phyloP scores from a whole-genome alignment of 805 yeast species.

The Metschnikowia vanudenii region DNA sequence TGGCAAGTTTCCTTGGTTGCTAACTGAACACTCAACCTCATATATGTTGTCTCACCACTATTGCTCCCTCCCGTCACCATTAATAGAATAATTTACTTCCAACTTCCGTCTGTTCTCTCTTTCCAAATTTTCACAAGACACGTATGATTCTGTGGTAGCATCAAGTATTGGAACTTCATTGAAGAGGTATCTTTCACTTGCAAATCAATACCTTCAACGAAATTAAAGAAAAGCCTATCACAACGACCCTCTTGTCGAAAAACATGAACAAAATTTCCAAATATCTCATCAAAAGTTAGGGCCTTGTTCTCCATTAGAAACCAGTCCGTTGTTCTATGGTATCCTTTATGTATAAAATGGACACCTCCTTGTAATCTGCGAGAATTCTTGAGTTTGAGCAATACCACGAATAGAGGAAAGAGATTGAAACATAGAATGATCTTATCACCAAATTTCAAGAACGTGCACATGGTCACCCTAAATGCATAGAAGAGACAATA shows the following conservation, averaged over 20 bases:
- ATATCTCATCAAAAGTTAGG: conserved; percentile 36
- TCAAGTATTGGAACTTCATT: conserved; percentile 19
- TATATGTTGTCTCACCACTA: background rate
- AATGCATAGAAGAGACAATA: conserved; percentile 69
- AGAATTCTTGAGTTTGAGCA: conserved; percentile 78
- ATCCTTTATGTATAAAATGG: conserved; percentile 27
- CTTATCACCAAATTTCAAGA: conserved; percentile 56
- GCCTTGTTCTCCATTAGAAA: conserved; percentile 36
- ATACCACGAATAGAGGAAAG: conserved; percentile 79
- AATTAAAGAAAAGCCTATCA: conserved; percentile 14
- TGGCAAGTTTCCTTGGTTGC: background rate
- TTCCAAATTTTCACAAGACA: conserved; percentile 11
- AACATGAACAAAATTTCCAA: conserved; percentile 27
- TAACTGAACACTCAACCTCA: background rate
- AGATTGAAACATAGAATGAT: conserved; percentile 68
- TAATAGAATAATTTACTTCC: conserved; percentile 5
- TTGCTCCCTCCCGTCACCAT: background rate
- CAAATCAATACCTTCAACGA: conserved; percentile 17
- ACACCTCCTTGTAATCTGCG: conserved; percentile 58
- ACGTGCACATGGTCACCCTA: conserved; percentile 49
- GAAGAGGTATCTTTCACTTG: conserved; percentile 14
- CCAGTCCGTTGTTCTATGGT: conserved; percentile 23
- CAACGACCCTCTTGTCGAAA: conserved; percentile 20
- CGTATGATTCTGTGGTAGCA: conserved; percentile 18
- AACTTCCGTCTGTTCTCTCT: background rate